These are phyloP conservation scores for Trichophyton benhamiae DNA, from an alignment of 2,329 filamentous ascomycete species.

Conservation along the genomic window DNA sequence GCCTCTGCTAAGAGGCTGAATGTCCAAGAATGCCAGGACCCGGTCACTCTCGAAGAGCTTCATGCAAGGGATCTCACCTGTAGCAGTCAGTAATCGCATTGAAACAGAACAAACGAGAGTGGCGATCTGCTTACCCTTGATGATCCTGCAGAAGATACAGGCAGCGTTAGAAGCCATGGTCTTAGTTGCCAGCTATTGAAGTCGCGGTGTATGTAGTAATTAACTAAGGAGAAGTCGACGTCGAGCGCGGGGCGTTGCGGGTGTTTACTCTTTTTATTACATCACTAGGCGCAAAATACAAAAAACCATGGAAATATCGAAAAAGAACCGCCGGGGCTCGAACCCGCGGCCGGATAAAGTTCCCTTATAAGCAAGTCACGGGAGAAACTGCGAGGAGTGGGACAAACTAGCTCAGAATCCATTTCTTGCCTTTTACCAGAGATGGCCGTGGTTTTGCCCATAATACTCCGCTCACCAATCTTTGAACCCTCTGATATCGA, in stretches of 20 bases:
- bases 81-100: slow-evolving; percentile 5
- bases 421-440: slow-evolving; percentile 73
- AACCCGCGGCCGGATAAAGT: slow-evolving; percentile 15
- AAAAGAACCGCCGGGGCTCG: slow-evolving; percentile 16
- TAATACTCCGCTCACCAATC: slow-evolving; percentile 47
- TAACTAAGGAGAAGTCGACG: neutral
- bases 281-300: neutral
- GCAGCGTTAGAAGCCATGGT: slow-evolving; percentile 34
- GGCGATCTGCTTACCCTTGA: slow-evolving; percentile 56
- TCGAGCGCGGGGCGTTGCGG: neutral
- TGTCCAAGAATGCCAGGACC: slow-evolving; percentile 90
- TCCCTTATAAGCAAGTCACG: slow-evolving; percentile 6
- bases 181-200: slow-evolving; percentile 6
- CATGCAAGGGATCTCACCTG: slow-evolving; percentile 90
- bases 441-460: slow-evolving; percentile 57
- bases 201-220: neutral
- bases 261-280: neutral
- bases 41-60: slow-evolving; percentile 94
- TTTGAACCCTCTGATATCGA: slow-evolving; percentile 40
- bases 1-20: slow-evolving; percentile 74
- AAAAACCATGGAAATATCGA: neutral
- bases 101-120: neutral
- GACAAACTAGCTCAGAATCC: slow-evolving; percentile 59
- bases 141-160: slow-evolving; percentile 97
- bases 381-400: slow-evolving; percentile 41